Percentiles rank a stretch among this genome's conserved stretches.
Conservation (phyloP, 768 basidiomycete genomes). For the Pleurotus giganteus region DNA sequence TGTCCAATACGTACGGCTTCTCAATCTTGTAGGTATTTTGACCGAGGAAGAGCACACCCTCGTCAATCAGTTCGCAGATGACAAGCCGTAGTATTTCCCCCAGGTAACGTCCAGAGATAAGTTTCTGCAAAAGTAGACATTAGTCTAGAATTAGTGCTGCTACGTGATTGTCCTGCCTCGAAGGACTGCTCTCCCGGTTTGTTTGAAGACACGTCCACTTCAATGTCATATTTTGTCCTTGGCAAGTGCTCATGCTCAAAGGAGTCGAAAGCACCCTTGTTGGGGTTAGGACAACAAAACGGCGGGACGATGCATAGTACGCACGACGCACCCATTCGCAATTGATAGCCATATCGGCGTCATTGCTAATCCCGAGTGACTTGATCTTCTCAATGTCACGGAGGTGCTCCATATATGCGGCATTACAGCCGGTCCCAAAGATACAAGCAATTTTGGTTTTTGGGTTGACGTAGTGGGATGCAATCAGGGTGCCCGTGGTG, state of each 20-base stretch:
- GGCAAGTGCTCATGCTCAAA: slow-evolving; percentile 94
- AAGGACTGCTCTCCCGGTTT: slow-evolving; percentile 96
- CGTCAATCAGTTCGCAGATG: slow-evolving; percentile 92
- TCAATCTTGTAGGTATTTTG: slow-evolving; percentile 99
- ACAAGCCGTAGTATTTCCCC: slow-evolving; percentile 96
- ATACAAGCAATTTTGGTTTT: slow-evolving; percentile 92
- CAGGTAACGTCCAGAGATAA: slow-evolving; percentile 93
- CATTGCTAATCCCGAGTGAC: slow-evolving; percentile 62
- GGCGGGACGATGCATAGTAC: background rate
- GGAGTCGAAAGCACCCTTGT: slow-evolving; percentile 94
- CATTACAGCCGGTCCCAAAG: slow-evolving; percentile 98
- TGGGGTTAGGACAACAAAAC: background rate
- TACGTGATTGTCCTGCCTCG: slow-evolving; percentile 50
- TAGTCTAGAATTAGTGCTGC: background rate
- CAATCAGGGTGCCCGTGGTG: slow-evolving; percentile 96
- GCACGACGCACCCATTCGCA: slow-evolving; percentile 81
- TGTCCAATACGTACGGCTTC: slow-evolving; percentile 89
- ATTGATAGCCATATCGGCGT: slow-evolving; percentile 88
- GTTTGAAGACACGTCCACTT: slow-evolving; percentile 92
- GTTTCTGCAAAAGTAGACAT: slow-evolving; percentile 54
- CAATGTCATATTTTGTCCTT: slow-evolving; percentile 89
- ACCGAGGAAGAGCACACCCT: slow-evolving; percentile 95
- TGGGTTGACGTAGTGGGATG: slow-evolving; percentile 93
- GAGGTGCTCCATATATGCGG: slow-evolving; percentile 95
- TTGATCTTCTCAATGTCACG: slow-evolving; percentile 84